phyloP scores from a whole-genome alignment of 495 filamentous ascomycete genomes.

The Penicillium psychrofluorescens region DNA sequence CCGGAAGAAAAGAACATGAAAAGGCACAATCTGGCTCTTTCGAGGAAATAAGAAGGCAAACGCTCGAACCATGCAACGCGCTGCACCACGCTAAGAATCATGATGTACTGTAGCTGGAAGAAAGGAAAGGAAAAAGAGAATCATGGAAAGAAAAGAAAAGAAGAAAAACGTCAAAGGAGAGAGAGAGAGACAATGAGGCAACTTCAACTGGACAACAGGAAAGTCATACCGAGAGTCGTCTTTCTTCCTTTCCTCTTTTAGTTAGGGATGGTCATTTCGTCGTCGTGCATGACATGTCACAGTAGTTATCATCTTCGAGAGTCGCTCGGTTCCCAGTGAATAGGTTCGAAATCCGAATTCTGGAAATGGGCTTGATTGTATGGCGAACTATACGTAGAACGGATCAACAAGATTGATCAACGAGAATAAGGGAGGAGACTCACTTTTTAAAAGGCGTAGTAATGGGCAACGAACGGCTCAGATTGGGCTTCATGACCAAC shows the following conservation, averaged over 20 bases:
- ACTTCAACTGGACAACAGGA: not conserved
- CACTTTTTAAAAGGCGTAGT: slow-evolving; percentile 42
- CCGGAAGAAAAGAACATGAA: not conserved
- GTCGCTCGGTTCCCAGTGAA: slow-evolving; percentile 38
- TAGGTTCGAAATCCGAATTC: slow-evolving; percentile 77
- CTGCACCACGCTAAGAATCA: slow-evolving; percentile 25
- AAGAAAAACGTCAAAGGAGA: not conserved
- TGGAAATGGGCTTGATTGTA: slow-evolving; percentile 81
- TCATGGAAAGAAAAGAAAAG: not conserved
- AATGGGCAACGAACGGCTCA: slow-evolving; percentile 36
- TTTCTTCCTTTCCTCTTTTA: not conserved
- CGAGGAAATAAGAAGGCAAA: slow-evolving; percentile 3
- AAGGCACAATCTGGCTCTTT: slow-evolving; percentile 5
- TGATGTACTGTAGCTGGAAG: not conserved
- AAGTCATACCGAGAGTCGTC: not conserved
- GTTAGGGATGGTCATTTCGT: not conserved
- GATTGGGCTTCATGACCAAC: slow-evolving; percentile 39
- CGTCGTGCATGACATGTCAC: not conserved
- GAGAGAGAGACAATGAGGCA: slow-evolving; percentile 1
- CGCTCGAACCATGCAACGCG: slow-evolving; percentile 28
- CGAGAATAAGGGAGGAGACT: slow-evolving; percentile 3
- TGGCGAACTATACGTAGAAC: slow-evolving; percentile 53
- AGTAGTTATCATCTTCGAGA: slow-evolving; percentile 17
- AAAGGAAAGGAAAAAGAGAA: not conserved
- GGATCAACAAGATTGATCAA: slow-evolving; percentile 36